These are phyloP conservation scores for Penicillium sp. DNA, from an alignment of 2,329 filamentous ascomycete species.

Conservation along the genomic window DNA sequence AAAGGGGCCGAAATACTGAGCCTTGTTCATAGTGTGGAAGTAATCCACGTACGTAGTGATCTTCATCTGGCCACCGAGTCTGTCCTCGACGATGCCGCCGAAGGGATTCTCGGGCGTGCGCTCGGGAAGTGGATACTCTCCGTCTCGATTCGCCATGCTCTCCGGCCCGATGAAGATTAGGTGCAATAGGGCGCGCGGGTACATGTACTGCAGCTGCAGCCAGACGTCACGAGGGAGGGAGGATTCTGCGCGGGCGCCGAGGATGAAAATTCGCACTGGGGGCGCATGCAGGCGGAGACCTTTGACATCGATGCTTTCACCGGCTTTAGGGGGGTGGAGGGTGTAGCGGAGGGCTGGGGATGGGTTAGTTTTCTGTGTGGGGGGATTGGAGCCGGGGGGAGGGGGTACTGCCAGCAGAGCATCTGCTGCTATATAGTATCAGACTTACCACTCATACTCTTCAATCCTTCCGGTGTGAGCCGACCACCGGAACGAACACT, in stretches of 20 bases:
- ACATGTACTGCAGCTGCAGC: conserved; percentile 90
- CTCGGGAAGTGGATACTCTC: conserved; percentile 85
- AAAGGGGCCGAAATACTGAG: conserved; percentile 86
- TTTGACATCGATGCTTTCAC: conserved; percentile 70
- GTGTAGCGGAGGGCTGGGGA: conserved; percentile 79
- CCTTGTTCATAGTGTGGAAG: conserved; percentile 92
- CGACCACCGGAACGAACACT: conserved; percentile 70
- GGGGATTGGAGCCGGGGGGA: too few relatives aligned
- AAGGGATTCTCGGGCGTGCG: conserved; percentile 85
- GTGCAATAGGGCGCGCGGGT: conserved; percentile 87
- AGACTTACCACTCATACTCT: conserved; percentile 82
- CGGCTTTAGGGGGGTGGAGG: conserved; percentile 79
- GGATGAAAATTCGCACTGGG: conserved; percentile 84
- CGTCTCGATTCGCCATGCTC: conserved; percentile 89
- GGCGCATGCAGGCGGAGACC: conserved; percentile 81
- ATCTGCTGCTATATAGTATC: background rate
- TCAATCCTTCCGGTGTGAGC: conserved; percentile 82
- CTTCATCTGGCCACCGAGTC: conserved; percentile 85
- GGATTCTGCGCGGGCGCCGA: conserved; percentile 95
- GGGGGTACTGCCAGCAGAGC: background rate
- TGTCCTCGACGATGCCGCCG: conserved; percentile 89
- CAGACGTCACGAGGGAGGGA: conserved; percentile 91
- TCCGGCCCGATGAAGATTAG: conserved; percentile 94
- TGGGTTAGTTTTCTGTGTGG: background rate
- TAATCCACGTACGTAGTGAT: conserved; percentile 98